Base-by-base conservation (phyloP, 805 yeast genomes). In the Ogataea parapolymorpha region DNA sequence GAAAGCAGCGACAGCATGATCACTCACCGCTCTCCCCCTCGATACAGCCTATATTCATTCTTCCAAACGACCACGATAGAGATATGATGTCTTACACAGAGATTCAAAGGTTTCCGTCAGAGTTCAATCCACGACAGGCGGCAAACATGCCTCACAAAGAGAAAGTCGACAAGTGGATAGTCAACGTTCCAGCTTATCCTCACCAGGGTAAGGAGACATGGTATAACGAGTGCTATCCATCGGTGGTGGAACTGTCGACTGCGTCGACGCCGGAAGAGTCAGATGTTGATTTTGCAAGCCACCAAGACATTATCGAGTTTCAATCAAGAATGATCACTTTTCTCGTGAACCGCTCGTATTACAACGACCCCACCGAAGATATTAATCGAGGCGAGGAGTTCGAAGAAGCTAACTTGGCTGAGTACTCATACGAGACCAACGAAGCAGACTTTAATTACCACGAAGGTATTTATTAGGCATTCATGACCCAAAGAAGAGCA, bases 91-190 rank as follows among this genome's bases (percentile, higher is more conserved):
- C 40, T 4, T 39, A 44, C 20, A 34, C 25, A 8, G 47, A 44
- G 22, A 17, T 41, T 7, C 48, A 39, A 15, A 45, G 44, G 26
- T 70, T 77, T 39, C 81, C 83, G 1, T 45, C 64, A 1, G 53
- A 55, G 11, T 82, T 84, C 54, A 72, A 82, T 44, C 91, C 91
- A 10, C 68, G 87, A 53, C 61, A 62, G 23, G 78, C 79, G 2
- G 63, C 72, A 7, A 80, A 78, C 57, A 83, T 85, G 89, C 70
- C 79, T 1, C 75, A 71, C 46, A 66, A 62, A 35, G 91, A 85
- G 52, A 85, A 84, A 52, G 85, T 85, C 1, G 67, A 68, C 27
- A 63, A 58, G 6, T 85, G 93, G 93, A 72, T 85, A 26, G 63
- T 65, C 3, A 67, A 69, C 22, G 71, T 85, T 3, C 90, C 90